Evolutionary conservation across 2,329 filamentous ascomycete species (phyloP), one percentile per base, ranked within the genome.

Genomic region (Alternaria ethzedia): DNA sequence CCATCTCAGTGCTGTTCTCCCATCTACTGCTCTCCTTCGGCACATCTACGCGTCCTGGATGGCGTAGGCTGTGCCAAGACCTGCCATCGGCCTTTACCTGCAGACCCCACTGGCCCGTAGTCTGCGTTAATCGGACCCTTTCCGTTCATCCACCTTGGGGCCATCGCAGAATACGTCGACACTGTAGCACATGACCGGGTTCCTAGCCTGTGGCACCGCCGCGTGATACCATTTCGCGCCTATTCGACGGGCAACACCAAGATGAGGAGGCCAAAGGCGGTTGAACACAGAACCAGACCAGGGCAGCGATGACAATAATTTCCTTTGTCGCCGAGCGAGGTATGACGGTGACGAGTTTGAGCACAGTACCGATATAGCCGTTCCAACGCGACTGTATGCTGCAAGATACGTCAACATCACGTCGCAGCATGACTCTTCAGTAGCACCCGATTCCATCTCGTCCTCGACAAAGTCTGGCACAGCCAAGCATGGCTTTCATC

Each of bases 31-130:
- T 41, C 57, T 26, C 46, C 3, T n/a, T 21, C 26, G 20, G n/a
- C 26, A 17, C 54, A 45, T 45, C 25, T 61, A 61, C 59, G 59
- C 59, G 59, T 57, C 59, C 59, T 28, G n/a, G 20, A 51, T 12
- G 54, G 32, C 54, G 52, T 32, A 51, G 52, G 58, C 6, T 7
- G 43, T 26, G 60, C 60, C 60, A 62, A 62, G 60, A 50, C 7
- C 28, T n/a, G 15, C 12, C 45, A 55, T 23, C 45, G 26, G 54
- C 54, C 32, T 45, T 25, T 20, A 26, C 25, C 30, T 59, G 32
- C 54, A 57, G 32, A 47, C 32, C 45, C 36, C 50, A 32, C 32
- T 20, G 45, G 44, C 54, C 54, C 54, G 32, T 49, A 56, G 51
- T 41, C 28, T 56, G 52, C 52, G 49, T 56, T 28, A 28, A 25